Evolutionary conservation across 331 rosid species (phyloP), one percentile per base, ranked within the genome.

Genomic region (Saraca asoca): DNA sequence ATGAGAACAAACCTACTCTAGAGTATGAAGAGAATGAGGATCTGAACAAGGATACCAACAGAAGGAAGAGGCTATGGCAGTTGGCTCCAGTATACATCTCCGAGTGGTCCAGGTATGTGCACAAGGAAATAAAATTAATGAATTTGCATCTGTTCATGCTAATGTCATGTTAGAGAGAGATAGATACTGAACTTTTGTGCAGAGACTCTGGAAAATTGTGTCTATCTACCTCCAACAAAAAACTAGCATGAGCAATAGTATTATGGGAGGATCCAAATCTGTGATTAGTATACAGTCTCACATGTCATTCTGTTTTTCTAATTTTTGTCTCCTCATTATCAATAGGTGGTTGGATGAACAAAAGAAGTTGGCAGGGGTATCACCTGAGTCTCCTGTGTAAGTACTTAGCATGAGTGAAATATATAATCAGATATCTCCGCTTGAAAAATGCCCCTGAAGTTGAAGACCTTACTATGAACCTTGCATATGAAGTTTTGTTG

Each of bases 21-120:
- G 85, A 84, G 77, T 81, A 81, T 66, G 92, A 79, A 11, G 95
- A 87, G 72, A 73, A 70, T 29, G 87, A 86, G 63, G 91, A 87
- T 60, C 43, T 48, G 13, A 73, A 72, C 54, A 86, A 82, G 58
- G 62, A 75, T 68, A 71, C 67, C 37, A 14, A 75, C 31, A 87
- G 80, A 80, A 87, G 94, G 81, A 90, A 83, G 76, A 83, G 89
- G 61, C 95, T 93, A n/a, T 93, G 98, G 97, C 96, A 88, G 78
- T 82, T 93, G 33, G 56, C 79, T 65, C 91, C 98, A 0, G 82
- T 83, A 54, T 61, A 52, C 71, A 55, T 77, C 59, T 10, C 79
- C 31, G 90, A 90, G 70, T 90, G 97, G 96, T 84, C 86, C 16
- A 68, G 75, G 98, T 90, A 84, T 78, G 98, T 73, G 20, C 67